Conservation (phyloP, 139 green algal species). For the Chlamydomonas applanata region DNA sequence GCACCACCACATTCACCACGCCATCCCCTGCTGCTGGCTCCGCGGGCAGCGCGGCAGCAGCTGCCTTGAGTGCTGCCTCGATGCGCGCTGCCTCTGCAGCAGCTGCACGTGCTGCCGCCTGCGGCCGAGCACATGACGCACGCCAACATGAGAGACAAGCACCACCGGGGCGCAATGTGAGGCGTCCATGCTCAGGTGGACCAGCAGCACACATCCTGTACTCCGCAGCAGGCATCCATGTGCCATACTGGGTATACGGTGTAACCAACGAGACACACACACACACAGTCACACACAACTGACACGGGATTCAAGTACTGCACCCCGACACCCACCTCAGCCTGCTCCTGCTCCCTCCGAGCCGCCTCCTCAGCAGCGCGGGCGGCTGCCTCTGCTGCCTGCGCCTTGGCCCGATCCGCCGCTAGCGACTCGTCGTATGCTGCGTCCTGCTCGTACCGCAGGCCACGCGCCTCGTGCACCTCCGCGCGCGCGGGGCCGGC, state of each 20-base stretch:
- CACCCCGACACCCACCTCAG: constrained; percentile 14
- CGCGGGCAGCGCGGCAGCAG: constrained; percentile 37
- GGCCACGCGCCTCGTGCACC: constrained; percentile 31
- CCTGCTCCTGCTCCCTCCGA: constrained; percentile 17
- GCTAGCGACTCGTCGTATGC: constrained; percentile 73
- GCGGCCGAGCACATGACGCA: background rate
- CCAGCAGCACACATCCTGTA: background rate
- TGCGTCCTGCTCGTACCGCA: constrained; percentile 70
- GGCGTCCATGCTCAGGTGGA: background rate
- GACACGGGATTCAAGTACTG: no score
- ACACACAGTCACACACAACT: no score
- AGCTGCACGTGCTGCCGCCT: constrained; percentile 3
- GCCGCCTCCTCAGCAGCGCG: constrained; percentile 28
- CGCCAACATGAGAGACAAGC: background rate
- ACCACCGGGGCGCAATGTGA: no score
- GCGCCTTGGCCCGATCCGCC: constrained; percentile 46
- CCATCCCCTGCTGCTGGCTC: constrained; percentile 53
- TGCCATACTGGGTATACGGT: no score
- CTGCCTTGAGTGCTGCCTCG: constrained; percentile 10
- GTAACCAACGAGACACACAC: no score
- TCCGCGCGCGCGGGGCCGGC: constrained; percentile 22
- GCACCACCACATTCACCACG: constrained; percentile 51
- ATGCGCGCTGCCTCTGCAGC: constrained; percentile 12
- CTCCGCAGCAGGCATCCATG: no score
- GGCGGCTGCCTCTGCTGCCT: constrained; percentile 12